Evolutionary conservation across 495 filamentous ascomycete genomes (phyloP).

Genomic region (Aspergillus kassunensis): DNA sequence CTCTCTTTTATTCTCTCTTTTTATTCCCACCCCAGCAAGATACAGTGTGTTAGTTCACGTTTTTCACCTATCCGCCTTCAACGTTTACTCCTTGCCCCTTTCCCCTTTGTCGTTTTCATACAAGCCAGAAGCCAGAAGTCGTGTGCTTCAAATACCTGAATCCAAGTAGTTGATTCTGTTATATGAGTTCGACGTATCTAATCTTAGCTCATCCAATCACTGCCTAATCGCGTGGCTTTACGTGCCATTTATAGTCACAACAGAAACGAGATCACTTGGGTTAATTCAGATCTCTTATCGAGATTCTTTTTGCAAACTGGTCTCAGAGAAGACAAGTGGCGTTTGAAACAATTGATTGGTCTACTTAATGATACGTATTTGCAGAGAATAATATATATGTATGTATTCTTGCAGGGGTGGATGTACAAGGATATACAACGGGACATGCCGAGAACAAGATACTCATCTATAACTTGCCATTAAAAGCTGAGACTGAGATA

Average conservation of each 20-base stretch:
- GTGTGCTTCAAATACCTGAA: conserved; percentile 17
- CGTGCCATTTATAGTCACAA: too few species aligned
- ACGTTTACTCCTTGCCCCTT: conserved; percentile 10
- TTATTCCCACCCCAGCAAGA: conserved; percentile 48
- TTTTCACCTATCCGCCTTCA: conserved; percentile 28
- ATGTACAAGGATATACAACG: not conserved
- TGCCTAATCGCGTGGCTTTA: too few species aligned
- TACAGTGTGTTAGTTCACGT: conserved; percentile 41
- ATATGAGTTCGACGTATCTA: not conserved
- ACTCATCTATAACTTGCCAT: not conserved
- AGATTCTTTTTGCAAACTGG: too few species aligned
- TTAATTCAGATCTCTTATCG: too few species aligned
- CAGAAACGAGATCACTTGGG: too few species aligned
- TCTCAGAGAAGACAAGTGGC: too few species aligned
- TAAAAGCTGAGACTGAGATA: not conserved
- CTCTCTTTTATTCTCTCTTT: conserved; percentile 45
- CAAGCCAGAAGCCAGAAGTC: conserved; percentile 10
- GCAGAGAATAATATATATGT: too few species aligned
- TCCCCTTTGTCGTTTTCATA: conserved; percentile 12
- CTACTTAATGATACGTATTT: too few species aligned
- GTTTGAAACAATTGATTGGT: too few species aligned
- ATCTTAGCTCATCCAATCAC: too few species aligned
- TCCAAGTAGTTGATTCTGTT: conserved; percentile 17
- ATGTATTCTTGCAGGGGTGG: too few species aligned
- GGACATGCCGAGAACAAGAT: not conserved